These are phyloP conservation scores for Paramecium sonneborni DNA, from an alignment of 73 alveolate species.

Conservation along the genomic window DNA sequence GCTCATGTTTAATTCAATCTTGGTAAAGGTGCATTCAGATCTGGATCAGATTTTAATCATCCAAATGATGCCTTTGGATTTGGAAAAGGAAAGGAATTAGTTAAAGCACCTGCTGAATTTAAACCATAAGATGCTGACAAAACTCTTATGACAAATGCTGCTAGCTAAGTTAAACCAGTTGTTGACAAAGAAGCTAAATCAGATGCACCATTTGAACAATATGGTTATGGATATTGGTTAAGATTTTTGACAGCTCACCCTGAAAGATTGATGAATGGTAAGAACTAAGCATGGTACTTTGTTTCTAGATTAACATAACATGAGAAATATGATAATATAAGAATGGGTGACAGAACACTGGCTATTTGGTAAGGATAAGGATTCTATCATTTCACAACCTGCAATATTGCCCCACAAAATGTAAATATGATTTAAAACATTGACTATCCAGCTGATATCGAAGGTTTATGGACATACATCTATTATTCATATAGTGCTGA, in stretches of 20 bases:
- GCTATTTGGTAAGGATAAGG: conserved; percentile 63
- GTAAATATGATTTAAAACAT: not conserved
- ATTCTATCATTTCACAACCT: conserved; percentile 19
- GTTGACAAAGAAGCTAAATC: conserved; percentile 15
- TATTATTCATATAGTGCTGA: conserved; percentile 53
- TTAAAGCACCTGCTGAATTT: not conserved
- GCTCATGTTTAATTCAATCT: conserved; percentile 6
- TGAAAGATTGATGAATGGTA: conserved; percentile 15
- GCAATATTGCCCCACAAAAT: not conserved
- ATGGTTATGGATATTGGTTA: conserved; percentile 50
- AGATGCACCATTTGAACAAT: conserved; percentile 1
- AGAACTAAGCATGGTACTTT: conserved; percentile 52
- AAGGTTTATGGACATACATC: conserved; percentile 56
- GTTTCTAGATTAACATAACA: conserved; percentile 1
- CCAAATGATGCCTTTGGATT: conserved; percentile 45
- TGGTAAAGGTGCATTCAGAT: conserved; percentile 37
- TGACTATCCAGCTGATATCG: conserved; percentile 52
- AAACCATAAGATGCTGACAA: conserved; percentile 35
- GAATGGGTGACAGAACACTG: conserved; percentile 52
- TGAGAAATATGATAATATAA: conserved; percentile 16
- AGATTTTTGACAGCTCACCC: conserved; percentile 49
- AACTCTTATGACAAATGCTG: not conserved
- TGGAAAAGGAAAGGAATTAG: not conserved
- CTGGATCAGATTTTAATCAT: not conserved
- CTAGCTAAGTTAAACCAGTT: conserved; percentile 8